These are phyloP conservation scores for Coccinonectria pachysandricola DNA, from an alignment of 2,329 filamentous ascomycete species.

Conservation along the genomic window DNA sequence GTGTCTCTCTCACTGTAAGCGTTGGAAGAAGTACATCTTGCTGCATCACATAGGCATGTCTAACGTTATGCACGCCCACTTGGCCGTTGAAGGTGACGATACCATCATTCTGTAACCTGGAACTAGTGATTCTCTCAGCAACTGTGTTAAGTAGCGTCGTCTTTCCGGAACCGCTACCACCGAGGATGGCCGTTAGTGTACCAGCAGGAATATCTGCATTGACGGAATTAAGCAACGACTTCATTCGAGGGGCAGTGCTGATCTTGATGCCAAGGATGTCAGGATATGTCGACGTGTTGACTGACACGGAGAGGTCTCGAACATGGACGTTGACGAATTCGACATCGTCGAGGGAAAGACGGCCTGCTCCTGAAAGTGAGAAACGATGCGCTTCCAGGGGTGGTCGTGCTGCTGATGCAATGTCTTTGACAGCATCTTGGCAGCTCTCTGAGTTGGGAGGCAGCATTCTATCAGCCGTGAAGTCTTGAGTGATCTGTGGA, in stretches of 20 bases:
- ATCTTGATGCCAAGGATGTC: constrained; percentile 29
- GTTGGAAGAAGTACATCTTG: constrained; percentile 65
- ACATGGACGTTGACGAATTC: constrained; percentile 44
- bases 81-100: constrained; percentile 51
- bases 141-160: constrained; percentile 62
- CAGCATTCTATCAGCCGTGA: too few species aligned
- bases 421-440: too few species aligned
- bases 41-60: constrained; percentile 65
- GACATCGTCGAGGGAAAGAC: constrained; percentile 41
- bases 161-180: constrained; percentile 64
- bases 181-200: constrained; percentile 64
- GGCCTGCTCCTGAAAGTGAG: constrained; percentile 24
- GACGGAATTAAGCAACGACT: constrained; percentile 51
- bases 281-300: constrained; percentile 45
- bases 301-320: constrained; percentile 42
- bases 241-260: constrained; percentile 28
- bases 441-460: too few species aligned
- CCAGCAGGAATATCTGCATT: constrained; percentile 54
- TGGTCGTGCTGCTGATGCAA: constrained; percentile 11
- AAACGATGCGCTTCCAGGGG: constrained; percentile 11
- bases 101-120: constrained; percentile 41
- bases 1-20: constrained; percentile 64
- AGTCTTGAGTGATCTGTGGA: too few species aligned
- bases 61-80: constrained; percentile 40
- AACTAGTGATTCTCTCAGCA: constrained; percentile 55